Evolutionary conservation across 2,329 filamentous ascomycete genomes (phyloP).

Genomic region (Calonectria pseudoturangicola): DNA sequence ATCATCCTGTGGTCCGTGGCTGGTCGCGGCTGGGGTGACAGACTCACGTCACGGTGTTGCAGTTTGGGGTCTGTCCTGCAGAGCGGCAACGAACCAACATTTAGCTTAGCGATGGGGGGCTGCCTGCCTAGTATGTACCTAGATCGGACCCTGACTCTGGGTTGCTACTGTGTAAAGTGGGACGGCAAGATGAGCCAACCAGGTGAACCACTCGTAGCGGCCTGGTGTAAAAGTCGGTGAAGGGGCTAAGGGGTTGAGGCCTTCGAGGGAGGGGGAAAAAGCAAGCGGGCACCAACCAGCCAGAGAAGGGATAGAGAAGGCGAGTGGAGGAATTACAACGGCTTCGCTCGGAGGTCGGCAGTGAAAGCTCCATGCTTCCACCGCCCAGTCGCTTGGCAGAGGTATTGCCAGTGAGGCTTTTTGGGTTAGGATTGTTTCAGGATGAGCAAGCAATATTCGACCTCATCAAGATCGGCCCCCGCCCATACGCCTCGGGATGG

Average conservation of each 20-base stretch:
- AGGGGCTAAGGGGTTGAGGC: slow-evolving; percentile 52
- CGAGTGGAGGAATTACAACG: slow-evolving; percentile 47
- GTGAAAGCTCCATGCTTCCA: slow-evolving; percentile 31
- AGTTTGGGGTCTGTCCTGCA: slow-evolving; percentile 41
- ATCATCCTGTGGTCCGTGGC: slow-evolving; percentile 30
- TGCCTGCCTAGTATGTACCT: slow-evolving; percentile 42
- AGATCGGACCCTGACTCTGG: slow-evolving; percentile 55
- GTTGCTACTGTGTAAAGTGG: slow-evolving; percentile 45
- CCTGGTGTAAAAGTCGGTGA: slow-evolving; percentile 58
- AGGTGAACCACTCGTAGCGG: slow-evolving; percentile 51
- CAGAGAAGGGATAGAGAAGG: slow-evolving; percentile 36
- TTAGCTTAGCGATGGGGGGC: slow-evolving; percentile 41
- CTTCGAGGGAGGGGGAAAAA: slow-evolving; percentile 46
- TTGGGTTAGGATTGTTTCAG: slow-evolving; percentile 43
- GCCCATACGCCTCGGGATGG: slow-evolving; percentile 27
- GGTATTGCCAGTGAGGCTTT: slow-evolving; percentile 40
- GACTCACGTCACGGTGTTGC: slow-evolving; percentile 36
- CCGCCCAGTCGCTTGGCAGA: slow-evolving; percentile 35
- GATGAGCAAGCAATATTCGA: slow-evolving; percentile 26
- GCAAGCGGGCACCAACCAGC: slow-evolving; percentile 49
- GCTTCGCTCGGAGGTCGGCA: slow-evolving; percentile 39
- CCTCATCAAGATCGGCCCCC: slow-evolving; percentile 30
- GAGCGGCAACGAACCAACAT: slow-evolving; percentile 47
- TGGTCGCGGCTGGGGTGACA: slow-evolving; percentile 21
- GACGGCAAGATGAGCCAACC: slow-evolving; percentile 49